Percentiles rank a stretch among this genome's conserved stretches.
phyloP scores from a whole-genome alignment of 1,139 yeast species.

The Suhomyces terraborum region DNA sequence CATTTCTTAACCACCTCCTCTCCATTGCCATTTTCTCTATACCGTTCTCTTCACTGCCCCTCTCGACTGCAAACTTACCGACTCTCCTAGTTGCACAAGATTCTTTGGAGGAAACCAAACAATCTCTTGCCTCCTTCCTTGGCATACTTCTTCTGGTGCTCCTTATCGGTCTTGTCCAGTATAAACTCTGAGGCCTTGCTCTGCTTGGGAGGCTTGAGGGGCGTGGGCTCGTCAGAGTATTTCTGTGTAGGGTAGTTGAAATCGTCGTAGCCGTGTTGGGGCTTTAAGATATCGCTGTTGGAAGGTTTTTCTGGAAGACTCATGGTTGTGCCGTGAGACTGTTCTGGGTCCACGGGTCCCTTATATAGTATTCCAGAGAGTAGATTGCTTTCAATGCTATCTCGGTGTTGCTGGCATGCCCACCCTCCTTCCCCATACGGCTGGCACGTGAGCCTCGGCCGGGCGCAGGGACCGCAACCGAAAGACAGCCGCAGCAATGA shows the following conservation, averaged over 20 bases:
- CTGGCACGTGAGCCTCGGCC: neutral
- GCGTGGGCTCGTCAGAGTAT: constrained; percentile 41
- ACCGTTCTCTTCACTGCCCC: too few relatives aligned
- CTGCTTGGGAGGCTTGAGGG: constrained; percentile 32
- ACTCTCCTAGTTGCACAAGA: constrained; percentile 12
- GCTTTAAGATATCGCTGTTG: constrained; percentile 29
- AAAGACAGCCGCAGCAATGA: neutral
- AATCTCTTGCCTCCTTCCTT: constrained; percentile 29
- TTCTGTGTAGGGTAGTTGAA: constrained; percentile 34
- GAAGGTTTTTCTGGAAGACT: constrained; percentile 35
- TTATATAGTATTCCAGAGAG: constrained; percentile 5
- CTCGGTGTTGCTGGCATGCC: constrained; percentile 10
- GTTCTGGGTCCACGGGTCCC: neutral
- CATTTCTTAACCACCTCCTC: too few relatives aligned
- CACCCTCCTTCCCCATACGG: constrained; percentile 5
- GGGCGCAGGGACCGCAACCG: too few relatives aligned
- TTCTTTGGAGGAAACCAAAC: constrained; percentile 18
- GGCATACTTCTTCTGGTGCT: constrained; percentile 44
- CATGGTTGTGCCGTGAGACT: constrained; percentile 17
- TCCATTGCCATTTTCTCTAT: too few relatives aligned
- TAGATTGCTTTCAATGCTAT: constrained; percentile 9
- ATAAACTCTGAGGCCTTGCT: constrained; percentile 33
- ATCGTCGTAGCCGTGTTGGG: constrained; percentile 40
- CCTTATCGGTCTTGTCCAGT: constrained; percentile 34
- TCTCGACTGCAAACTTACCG: too few relatives aligned